These are phyloP conservation scores for Talinum fruticosum DNA, from an alignment of 148 eudicot species.

Conservation along the genomic window DNA sequence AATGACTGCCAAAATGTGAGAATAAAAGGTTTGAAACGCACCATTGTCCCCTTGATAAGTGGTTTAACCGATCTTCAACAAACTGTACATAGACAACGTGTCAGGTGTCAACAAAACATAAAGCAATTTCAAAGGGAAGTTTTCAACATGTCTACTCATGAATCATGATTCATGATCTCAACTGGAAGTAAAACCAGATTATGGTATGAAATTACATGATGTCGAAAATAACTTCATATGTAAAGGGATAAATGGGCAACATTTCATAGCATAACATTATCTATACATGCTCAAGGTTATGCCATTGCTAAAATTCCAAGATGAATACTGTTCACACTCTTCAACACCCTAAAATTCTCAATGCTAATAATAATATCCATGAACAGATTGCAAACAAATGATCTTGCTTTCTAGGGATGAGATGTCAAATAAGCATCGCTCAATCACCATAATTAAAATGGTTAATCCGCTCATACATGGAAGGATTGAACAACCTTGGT, in stretches of 20 bases:
- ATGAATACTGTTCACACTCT: background rate
- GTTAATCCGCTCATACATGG: background rate
- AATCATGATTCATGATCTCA: background rate
- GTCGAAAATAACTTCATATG: background rate
- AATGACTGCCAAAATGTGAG: background rate
- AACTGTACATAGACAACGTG: constrained; percentile 1
- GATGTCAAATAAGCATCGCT: background rate
- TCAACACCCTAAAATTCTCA: background rate
- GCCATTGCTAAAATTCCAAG: background rate
- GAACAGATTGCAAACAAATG: background rate
- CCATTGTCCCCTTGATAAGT: background rate
- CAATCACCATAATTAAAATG: background rate
- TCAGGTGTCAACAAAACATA: background rate
- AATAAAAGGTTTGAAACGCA: background rate
- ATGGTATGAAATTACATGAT: background rate
- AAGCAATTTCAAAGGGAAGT: background rate
- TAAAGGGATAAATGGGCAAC: background rate
- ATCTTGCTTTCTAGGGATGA: background rate
- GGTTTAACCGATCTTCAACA: background rate
- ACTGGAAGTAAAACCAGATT: background rate
- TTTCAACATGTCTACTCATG: background rate
- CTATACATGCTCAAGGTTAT: background rate
- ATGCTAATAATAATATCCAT: background rate
- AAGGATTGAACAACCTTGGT: background rate
- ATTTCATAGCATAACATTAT: background rate